Evolutionary conservation across 139 green algal species (phyloP).

Genomic region (Marvania coccoides): DNA sequence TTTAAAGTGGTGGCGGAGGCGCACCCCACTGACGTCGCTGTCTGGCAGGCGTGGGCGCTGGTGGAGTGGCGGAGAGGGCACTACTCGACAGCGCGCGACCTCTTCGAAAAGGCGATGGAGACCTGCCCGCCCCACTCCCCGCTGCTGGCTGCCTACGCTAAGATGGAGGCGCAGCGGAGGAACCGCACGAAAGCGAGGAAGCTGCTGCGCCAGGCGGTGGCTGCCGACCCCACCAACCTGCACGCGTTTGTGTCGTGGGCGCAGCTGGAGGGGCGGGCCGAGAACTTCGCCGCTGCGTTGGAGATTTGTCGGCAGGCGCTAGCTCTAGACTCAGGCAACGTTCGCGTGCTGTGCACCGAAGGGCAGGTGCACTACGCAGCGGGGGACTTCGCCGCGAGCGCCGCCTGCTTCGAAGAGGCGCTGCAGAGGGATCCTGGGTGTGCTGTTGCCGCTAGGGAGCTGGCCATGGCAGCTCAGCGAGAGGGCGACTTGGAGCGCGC

Average conservation of each 20-base stretch:
- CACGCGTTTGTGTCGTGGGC: slow-evolving; percentile 17
- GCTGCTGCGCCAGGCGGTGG: slow-evolving; percentile 41
- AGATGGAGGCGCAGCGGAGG: slow-evolving; percentile 31
- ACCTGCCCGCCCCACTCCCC: slow-evolving; percentile 12
- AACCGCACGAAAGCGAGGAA: slow-evolving; percentile 23
- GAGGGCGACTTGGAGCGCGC: slow-evolving; percentile 33
- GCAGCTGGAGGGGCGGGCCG: slow-evolving; percentile 22
- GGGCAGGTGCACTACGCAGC: slow-evolving; percentile 18
- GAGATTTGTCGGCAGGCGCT: slow-evolving; percentile 8
- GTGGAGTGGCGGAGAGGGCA: slow-evolving; percentile 47
- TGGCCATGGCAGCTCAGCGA: slow-evolving; percentile 41
- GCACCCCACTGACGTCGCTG: slow-evolving; percentile 13
- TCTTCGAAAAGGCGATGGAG: slow-evolving; percentile 24
- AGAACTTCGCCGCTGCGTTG: slow-evolving; percentile 17
- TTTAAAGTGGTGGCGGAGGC: slow-evolving; percentile 28
- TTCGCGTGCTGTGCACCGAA: slow-evolving; percentile 9
- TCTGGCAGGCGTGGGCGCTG: slow-evolving; percentile 19
- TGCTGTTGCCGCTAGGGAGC: slow-evolving; percentile 42
- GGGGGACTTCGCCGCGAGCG: too few species aligned
- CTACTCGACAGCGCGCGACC: slow-evolving; percentile 10
- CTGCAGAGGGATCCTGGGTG: slow-evolving; percentile 29
- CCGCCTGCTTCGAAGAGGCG: too few species aligned
- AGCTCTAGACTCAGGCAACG: slow-evolving; percentile 12
- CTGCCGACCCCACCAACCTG: slow-evolving; percentile 31
- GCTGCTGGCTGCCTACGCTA: slow-evolving; percentile 23